Evolutionary conservation across 495 filamentous ascomycete genomes (phyloP).

Genomic region (Trichoderma erinaceum): DNA sequence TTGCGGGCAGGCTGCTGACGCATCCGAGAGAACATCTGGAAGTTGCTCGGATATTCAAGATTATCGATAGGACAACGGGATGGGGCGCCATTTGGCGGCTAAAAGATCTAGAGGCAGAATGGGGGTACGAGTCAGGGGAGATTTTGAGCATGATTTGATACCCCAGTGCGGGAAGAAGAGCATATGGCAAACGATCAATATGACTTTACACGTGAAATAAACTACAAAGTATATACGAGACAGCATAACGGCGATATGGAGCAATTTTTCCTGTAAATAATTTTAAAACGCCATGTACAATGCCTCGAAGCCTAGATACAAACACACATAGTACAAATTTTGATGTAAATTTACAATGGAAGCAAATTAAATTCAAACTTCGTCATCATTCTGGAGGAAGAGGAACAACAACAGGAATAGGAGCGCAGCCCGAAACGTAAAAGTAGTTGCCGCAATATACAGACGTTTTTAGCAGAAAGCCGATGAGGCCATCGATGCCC

Average conservation of each 20-base stretch:
- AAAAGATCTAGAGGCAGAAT: constrained; percentile 18
- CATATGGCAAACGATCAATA: too few species aligned
- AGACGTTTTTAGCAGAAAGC: background rate
- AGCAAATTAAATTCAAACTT: too few species aligned
- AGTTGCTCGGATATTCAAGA: constrained; percentile 17
- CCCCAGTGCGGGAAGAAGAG: background rate
- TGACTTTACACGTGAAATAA: too few species aligned
- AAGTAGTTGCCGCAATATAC: constrained; percentile 1
- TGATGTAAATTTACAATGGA: too few species aligned
- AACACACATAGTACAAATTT: too few species aligned
- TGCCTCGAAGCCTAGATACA: too few species aligned
- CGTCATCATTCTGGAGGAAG: too few species aligned
- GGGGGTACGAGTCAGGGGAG: constrained; percentile 24
- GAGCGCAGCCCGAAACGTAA: background rate
- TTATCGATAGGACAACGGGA: constrained; percentile 17
- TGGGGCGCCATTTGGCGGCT: constrained; percentile 19
- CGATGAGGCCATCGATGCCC: background rate
- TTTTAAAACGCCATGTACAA: too few species aligned
- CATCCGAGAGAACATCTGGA: constrained; percentile 19
- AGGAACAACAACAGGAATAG: background rate
- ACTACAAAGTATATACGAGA: too few species aligned
- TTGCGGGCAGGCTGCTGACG: constrained; percentile 19
- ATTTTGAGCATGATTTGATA: constrained; percentile 14
- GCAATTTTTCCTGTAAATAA: too few species aligned
- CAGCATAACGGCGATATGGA: background rate